Conservation (phyloP, 305 asterid species). For the Solanum hybrid region DNA sequence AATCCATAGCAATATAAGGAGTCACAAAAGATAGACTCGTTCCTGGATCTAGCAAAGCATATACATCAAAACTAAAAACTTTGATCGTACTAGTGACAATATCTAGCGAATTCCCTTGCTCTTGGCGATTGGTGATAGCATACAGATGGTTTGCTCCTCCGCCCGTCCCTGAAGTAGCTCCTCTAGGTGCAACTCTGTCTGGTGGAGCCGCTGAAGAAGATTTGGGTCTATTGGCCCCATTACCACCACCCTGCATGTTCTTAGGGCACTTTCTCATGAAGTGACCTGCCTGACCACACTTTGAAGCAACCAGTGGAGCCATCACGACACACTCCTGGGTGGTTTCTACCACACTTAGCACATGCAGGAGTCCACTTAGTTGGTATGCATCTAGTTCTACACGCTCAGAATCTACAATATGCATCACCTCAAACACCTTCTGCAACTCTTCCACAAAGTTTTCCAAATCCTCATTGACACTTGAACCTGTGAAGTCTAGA, state of each 20-base stretch:
- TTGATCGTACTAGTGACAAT: not conserved
- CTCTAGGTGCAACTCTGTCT: not conserved
- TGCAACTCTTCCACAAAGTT: too few species aligned
- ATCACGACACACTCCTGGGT: too few species aligned
- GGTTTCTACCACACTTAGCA: too few species aligned
- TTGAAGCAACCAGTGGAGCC: too few species aligned
- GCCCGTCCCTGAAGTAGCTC: not conserved
- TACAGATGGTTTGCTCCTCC: not conserved
- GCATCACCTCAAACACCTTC: too few species aligned
- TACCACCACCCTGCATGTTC: not conserved
- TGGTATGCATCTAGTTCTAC: too few species aligned
- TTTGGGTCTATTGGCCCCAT: not conserved
- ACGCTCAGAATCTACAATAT: too few species aligned
- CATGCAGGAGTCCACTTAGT: too few species aligned
- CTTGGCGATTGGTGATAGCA: not conserved
- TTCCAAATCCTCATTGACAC: too few species aligned
- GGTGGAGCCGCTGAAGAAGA: not conserved
- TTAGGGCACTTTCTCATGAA: too few species aligned
- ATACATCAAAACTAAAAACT: not conserved
- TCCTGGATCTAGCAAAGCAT: not conserved
- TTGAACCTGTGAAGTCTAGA: too few species aligned
- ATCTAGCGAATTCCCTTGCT: not conserved
- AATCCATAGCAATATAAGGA: not conserved
- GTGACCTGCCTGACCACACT: too few species aligned
- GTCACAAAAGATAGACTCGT: not conserved